Evolutionary conservation across 164 flowering plant species (phyloP), one percentile per base, ranked within the genome.

Genomic region (Sedum album): DNA sequence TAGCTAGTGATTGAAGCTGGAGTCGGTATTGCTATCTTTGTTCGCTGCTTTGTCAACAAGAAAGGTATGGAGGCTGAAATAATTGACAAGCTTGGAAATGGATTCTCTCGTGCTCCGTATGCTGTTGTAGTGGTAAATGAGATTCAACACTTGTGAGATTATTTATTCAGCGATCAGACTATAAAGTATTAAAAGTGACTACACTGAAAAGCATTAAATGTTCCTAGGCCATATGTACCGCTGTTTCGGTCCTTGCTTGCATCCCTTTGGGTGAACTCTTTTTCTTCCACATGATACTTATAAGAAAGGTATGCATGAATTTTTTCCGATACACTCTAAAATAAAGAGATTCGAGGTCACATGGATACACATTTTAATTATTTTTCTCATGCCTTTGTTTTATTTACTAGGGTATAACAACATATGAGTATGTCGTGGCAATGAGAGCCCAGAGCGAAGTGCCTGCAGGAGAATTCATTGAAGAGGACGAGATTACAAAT

Each of bases 361-460:
- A 25, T 17, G 31, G 2, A 23, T 60, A 42, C 1, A 25, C 13
- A 51, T 44, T 30, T 63, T 13, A 35, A 60, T 25, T 26, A 28
- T 49, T 55, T 48, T 30, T 13, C 14, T 9, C 6, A 13, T n/a
- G n/a, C 46, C 28, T 68, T 49, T 23, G 38, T 38, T 31, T 65
- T 41, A 6, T 70, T 65, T 44, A 66, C 41, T 68, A 94, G 99
- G 99, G 99, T 60, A 84, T 94, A 39, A 94, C 99, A 60, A 94
- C 99, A 14, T 94, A 91, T 72, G 99, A 94, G 72, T 94, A 85
- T 80, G 91, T 94, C 65, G 96, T 94, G 74, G 97, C 96, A 46
- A 90, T 94, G 97, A 85, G 97, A 76, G 84, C 95, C 48, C 79
- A 83, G 87, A 88, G 91, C 69, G 97, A 91, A 78, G 89, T 84